phyloP scores from a whole-genome alignment of 2,329 filamentous ascomycete genomes.

The Thermochaetoides dissita region DNA sequence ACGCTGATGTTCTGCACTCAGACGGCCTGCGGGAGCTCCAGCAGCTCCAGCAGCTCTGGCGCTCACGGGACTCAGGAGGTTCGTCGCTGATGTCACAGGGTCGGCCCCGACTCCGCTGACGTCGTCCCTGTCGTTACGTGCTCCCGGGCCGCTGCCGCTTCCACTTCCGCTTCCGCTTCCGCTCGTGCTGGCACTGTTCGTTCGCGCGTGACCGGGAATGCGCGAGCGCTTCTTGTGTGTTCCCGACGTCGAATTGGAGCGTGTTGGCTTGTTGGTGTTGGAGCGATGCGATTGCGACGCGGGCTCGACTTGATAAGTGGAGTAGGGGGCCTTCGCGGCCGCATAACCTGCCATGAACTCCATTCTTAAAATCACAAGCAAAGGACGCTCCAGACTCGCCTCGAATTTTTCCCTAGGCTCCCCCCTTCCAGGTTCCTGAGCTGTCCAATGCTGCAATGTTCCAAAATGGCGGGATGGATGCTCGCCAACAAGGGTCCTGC shows the following conservation, averaged over 20 bases:
- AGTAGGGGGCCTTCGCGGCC: constrained; percentile 17
- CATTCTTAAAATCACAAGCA: constrained; percentile 10
- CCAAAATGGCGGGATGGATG: constrained; percentile 3
- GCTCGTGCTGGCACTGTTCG: constrained; percentile 20
- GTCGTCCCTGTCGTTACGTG: no score
- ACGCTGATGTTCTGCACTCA: no score
- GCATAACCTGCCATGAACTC: constrained; percentile 18
- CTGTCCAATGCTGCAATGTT: no score
- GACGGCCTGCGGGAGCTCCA: no score
- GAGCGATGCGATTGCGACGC: constrained; percentile 9
- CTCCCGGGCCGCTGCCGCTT: background rate
- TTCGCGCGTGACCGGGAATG: constrained; percentile 18
- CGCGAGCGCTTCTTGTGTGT: constrained; percentile 14
- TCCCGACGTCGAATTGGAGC: constrained; percentile 17
- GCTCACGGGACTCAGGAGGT: no score
- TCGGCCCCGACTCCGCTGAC: no score
- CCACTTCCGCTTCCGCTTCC: constrained; percentile 12
- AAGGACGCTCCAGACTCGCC: constrained; percentile 7
- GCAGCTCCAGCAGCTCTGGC: no score
- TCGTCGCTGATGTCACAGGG: no score
- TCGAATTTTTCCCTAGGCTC: background rate
- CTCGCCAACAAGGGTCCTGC: constrained; percentile 2
- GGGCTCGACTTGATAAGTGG: constrained; percentile 16
- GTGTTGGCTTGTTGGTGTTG: constrained; percentile 8
- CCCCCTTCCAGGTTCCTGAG: no score